phyloP scores from a whole-genome alignment of 1,139 yeast genomes.

The Wickerhamomyces sp. region DNA sequence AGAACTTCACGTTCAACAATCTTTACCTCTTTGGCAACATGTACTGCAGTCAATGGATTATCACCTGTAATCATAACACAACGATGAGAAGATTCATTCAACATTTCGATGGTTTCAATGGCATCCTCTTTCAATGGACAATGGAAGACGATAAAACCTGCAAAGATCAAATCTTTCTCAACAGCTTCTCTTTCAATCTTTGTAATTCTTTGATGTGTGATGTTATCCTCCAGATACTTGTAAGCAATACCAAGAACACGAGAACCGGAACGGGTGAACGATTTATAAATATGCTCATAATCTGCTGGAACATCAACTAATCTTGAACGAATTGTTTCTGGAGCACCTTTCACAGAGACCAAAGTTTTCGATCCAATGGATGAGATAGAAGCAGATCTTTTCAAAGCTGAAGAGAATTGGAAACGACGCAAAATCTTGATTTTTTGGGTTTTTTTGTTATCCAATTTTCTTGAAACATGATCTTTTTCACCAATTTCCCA shows the following conservation, averaged over 20 bases:
- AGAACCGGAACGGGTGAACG: slow-evolving; percentile 91
- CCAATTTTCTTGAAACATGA: slow-evolving; percentile 46
- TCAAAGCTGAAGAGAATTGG: slow-evolving; percentile 93
- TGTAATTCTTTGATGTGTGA: slow-evolving; percentile 46
- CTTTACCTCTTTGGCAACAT: slow-evolving; percentile 90
- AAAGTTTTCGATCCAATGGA: slow-evolving; percentile 53
- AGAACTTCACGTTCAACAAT: slow-evolving; percentile 80
- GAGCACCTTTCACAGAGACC: slow-evolving; percentile 97
- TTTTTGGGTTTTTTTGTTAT: slow-evolving; percentile 39
- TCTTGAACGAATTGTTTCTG: slow-evolving; percentile 91
- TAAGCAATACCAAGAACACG: slow-evolving; percentile 94
- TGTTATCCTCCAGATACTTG: slow-evolving; percentile 56
- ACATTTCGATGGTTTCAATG: slow-evolving; percentile 81
- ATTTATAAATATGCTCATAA: slow-evolving; percentile 83
- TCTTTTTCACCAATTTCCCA: slow-evolving; percentile 84
- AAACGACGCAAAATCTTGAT: slow-evolving; percentile 84
- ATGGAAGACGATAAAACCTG: slow-evolving; percentile 93
- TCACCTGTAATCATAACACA: slow-evolving; percentile 98
- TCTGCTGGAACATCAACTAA: slow-evolving; percentile 63
- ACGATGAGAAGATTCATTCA: slow-evolving; percentile 93
- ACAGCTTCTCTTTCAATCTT: slow-evolving; percentile 65
- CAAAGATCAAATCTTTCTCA: slow-evolving; percentile 72
- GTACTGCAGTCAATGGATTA: slow-evolving; percentile 96
- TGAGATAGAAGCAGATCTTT: slow-evolving; percentile 93
- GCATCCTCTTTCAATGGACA: slow-evolving; percentile 97